These are phyloP conservation scores for Lachnellula cervina DNA, from an alignment of 2,329 filamentous ascomycete genomes.

Conservation along the genomic window DNA sequence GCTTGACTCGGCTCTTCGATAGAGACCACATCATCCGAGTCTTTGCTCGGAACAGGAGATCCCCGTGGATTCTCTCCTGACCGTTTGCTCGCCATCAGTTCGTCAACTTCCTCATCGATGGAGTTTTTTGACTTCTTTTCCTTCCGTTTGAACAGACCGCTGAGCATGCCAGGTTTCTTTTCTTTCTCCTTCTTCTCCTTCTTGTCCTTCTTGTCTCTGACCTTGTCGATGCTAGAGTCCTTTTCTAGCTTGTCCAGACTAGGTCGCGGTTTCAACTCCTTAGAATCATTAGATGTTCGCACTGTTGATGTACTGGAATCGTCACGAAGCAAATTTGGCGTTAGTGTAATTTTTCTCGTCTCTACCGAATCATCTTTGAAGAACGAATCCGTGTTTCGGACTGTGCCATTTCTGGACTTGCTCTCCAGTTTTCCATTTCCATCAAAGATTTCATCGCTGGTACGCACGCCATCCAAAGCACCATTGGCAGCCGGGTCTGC, in stretches of 20 bases:
- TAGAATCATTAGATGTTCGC: constrained; percentile 39
- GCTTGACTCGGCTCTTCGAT: constrained; percentile 24
- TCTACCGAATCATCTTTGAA: constrained; percentile 95
- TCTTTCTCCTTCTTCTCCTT: constrained; percentile 54
- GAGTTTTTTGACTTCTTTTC: constrained; percentile 44
- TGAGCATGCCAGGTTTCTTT: constrained; percentile 56
- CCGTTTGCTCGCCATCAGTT: constrained; percentile 23
- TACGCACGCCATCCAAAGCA: constrained; percentile 39
- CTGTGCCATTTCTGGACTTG: constrained; percentile 76
- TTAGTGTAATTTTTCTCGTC: constrained; percentile 95
- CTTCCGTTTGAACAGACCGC: constrained; percentile 47
- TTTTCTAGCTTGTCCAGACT: constrained; percentile 77
- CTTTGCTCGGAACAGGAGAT: constrained; percentile 30
- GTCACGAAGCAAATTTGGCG: constrained; percentile 84
- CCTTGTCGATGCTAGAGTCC: constrained; percentile 57
- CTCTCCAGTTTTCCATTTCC: constrained; percentile 48
- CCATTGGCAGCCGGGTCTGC: constrained; percentile 16
- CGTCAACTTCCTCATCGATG: constrained; percentile 50
- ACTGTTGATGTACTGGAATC: constrained; percentile 47
- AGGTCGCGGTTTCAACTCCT: constrained; percentile 51
- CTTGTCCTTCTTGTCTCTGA: constrained; percentile 64
- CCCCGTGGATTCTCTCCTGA: constrained; percentile 40
- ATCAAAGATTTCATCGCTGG: constrained; percentile 65
- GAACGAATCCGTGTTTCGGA: constrained; percentile 92
- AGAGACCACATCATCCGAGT: constrained; percentile 27